A percentile compares a stretch with the other conserved stretches of the same genome.
Conservation (phyloP, 208 protist genomes). For the Leishmania tarentolae region DNA sequence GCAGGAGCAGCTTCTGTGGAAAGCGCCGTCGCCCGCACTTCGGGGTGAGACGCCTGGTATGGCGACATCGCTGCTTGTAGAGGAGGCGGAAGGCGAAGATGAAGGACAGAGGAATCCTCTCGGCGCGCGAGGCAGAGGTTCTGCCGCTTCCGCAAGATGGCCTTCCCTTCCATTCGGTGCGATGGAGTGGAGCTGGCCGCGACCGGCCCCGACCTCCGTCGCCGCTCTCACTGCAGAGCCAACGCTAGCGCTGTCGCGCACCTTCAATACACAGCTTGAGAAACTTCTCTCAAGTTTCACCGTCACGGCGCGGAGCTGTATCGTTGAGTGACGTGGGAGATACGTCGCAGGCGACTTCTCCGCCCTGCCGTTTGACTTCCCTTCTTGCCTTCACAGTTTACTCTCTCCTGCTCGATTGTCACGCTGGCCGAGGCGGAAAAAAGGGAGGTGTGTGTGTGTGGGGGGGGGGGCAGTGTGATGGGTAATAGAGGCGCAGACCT, state of each 20-base stretch:
- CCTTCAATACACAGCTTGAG: constrained; percentile 60
- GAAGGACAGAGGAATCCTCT: constrained; percentile 2
- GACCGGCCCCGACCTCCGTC: constrained; percentile 27
- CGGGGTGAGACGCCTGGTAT: not conserved
- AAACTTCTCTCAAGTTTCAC: constrained; percentile 66
- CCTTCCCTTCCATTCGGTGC: constrained; percentile 19
- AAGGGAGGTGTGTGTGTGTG: not conserved
- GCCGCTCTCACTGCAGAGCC: constrained; percentile 38
- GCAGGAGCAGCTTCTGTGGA: constrained; percentile 43
- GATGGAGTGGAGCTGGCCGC: constrained; percentile 46
- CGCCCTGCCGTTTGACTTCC: not conserved
- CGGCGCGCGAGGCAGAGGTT: not conserved
- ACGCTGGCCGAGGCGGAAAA: not conserved
- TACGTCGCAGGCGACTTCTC: not conserved
- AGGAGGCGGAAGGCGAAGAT: constrained; percentile 1
- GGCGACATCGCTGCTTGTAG: not conserved
- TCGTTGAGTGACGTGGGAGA: constrained; percentile 29
- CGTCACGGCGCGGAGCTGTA: constrained; percentile 63
- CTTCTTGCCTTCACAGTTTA: not conserved
- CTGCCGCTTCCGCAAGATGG: not conserved
- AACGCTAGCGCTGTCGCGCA: constrained; percentile 61
- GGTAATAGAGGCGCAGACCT: not conserved
- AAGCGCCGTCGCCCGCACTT: not conserved
- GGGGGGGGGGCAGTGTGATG: not conserved
- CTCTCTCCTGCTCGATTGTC: not conserved